Evolutionary conservation across 208 protist genomes (phyloP).

Genomic region (Vickermania spadyakhi): DNA sequence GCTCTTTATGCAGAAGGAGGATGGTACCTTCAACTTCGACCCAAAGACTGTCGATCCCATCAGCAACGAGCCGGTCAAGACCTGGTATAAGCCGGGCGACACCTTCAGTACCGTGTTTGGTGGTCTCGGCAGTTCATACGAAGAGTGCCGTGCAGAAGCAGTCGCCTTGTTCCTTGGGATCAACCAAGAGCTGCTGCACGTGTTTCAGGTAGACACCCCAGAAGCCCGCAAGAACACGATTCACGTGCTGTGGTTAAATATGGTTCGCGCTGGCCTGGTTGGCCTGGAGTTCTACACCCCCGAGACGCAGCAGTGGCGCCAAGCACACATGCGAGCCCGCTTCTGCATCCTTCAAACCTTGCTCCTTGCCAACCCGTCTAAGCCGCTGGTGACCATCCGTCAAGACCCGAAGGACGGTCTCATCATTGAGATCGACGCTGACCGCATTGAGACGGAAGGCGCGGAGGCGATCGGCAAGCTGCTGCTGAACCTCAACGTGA

Average conservation of each 20-base stretch:
- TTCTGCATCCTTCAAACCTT: slow-evolving; percentile 84
- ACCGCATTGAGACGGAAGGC: slow-evolving; percentile 74
- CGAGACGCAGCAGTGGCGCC: slow-evolving; percentile 67
- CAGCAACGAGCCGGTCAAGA: slow-evolving; percentile 45
- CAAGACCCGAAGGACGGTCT: slow-evolving; percentile 44
- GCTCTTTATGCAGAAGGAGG: slow-evolving; percentile 41
- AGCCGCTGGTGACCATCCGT: slow-evolving; percentile 45
- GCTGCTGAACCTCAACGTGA: slow-evolving; percentile 56
- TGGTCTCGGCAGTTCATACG: slow-evolving; percentile 54
- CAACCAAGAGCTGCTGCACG: slow-evolving; percentile 38
- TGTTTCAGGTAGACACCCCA: slow-evolving; percentile 38
- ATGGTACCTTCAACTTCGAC: slow-evolving; percentile 81
- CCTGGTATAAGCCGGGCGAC: slow-evolving; percentile 84
- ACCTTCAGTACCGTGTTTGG: slow-evolving; percentile 83
- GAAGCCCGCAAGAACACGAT: slow-evolving; percentile 33
- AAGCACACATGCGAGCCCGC: slow-evolving; percentile 90
- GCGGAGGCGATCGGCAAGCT: slow-evolving; percentile 60
- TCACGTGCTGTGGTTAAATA: slow-evolving; percentile 89
- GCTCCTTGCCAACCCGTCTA: slow-evolving; percentile 20
- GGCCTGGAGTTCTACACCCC: slow-evolving; percentile 90
- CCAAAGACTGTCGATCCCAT: slow-evolving; percentile 53
- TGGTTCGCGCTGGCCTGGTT: slow-evolving; percentile 85
- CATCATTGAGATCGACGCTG: slow-evolving; percentile 50
- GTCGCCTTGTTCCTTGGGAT: slow-evolving; percentile 83
- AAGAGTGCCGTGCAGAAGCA: slow-evolving; percentile 88